Base-by-base conservation (phyloP, 495 filamentous ascomycete genomes). In the Aspergillus funiculosus region DNA sequence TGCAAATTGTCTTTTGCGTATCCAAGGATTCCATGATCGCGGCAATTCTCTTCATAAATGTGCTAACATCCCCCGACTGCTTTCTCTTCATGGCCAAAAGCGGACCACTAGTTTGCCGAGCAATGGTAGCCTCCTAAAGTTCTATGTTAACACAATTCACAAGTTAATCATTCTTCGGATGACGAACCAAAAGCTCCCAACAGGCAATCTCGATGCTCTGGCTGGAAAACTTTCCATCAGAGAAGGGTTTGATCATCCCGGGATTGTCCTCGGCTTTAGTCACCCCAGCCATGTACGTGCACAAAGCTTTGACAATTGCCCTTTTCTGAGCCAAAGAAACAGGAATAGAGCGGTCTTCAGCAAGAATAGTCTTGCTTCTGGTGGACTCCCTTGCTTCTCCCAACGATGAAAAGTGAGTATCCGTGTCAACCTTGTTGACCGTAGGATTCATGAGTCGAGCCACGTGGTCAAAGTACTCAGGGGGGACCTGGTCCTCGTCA, bases 231-330 rank as follows among this genome's bases (percentile, higher is more conserved):
- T 46, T 54, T 10, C 53, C 15, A 1, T 54, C 54, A 5, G 32
- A 18, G 47, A 66, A 67, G 14, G 56, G 58, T 6, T 46, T 55
- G 1, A 58, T 53, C 64, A 69, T 67, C 10, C 49, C 55, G 6
- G 36, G 34, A 38, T 66, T 67, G 31, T 70, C 64, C 41, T 62
- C 35, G 0, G 61, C 61, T 24, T 46, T 14, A 6, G 46, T 22
- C 11, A 44, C 51, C 18, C 48, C 47, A 6, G 43, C 36, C 43
- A 61, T 50, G 0, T 52, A 48, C 13, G 53, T 37, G 18, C 22
- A 47, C 49, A 69, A 18, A 6, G 51, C 56, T 9, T 52, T 56
- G 4, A 62, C 50, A 18, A 59, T 52, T 1, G 56, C 56, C n/a
- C 36, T 18, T 17, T 57, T 53, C 31, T 57, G 53, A 1, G 31